A percentile compares a stretch with the other conserved stretches of the same genome.
phyloP scores from a whole-genome alignment of 2,329 filamentous ascomycete species.

The Neofusicoccum umdonicola region DNA sequence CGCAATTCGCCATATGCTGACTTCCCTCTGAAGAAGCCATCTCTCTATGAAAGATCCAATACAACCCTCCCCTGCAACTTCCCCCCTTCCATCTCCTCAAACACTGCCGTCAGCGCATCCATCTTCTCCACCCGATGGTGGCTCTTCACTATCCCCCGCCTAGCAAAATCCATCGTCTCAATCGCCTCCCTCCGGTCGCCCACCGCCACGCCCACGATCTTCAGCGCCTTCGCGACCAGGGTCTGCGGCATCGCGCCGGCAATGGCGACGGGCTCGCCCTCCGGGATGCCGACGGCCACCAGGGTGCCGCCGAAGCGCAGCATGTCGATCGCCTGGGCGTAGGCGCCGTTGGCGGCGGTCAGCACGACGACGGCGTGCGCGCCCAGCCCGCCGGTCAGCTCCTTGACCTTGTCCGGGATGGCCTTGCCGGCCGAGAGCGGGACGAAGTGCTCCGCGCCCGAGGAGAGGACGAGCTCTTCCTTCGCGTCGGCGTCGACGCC shows the following conservation, averaged over 20 bases:
- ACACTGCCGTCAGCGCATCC: conserved; percentile 46
- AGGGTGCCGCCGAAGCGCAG: conserved; percentile 46
- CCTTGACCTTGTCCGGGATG: conserved; percentile 55
- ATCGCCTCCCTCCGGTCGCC: conserved; percentile 49
- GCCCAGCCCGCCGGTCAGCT: conserved; percentile 57
- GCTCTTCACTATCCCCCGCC: conserved; percentile 46
- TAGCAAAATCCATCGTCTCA: conserved; percentile 48
- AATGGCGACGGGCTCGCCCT: conserved; percentile 48
- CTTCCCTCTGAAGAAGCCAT: no score
- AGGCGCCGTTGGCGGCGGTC: conserved; percentile 49
- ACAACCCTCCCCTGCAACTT: conserved; percentile 49
- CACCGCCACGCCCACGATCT: conserved; percentile 47
- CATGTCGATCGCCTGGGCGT: conserved; percentile 40
- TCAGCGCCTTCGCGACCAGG: conserved; percentile 43
- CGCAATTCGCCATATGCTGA: not conserved
- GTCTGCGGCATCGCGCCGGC: conserved; percentile 40
- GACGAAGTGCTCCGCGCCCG: conserved; percentile 66
- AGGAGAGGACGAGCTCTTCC: conserved; percentile 58
- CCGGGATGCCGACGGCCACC: conserved; percentile 49
- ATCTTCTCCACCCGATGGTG: conserved; percentile 47
- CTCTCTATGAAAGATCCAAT: conserved; percentile 37
- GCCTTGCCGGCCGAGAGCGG: conserved; percentile 56
- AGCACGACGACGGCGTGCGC: conserved; percentile 60
- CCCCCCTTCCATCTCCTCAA: conserved; percentile 47
- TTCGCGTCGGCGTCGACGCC: conserved; percentile 65